Evolutionary conservation across 768 basidiomycete species (phyloP), one percentile per base, ranked within the genome.

Genomic region (Coprinopsis strossmayeri): DNA sequence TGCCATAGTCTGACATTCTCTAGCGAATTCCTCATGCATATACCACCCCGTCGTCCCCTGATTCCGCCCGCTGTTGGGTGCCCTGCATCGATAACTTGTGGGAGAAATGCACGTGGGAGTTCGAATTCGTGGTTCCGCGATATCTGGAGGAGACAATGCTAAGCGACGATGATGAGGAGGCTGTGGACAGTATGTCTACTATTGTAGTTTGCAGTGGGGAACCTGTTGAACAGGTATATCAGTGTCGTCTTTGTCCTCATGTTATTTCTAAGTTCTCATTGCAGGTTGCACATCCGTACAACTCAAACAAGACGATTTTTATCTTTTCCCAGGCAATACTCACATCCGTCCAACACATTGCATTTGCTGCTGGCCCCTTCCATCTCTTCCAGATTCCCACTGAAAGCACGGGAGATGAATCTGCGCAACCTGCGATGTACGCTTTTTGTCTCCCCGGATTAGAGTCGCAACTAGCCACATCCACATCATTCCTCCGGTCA

Each of bases 71-170:
- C 59, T 93, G 91, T 58, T 99, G 96, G 96, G 84, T 97, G n/a
- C 96, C 96, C 12, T 99, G 96, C 59, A 66, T 97, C 17, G 96
- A 99, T 64, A 89, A 81, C 57, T 66, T 92, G 18, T 95, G 92
- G 90, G 94, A 96, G 65, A 85, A 91, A 58, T 96, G 90, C 57
- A 94, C 95, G 5, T 99, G 96, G 96, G 96, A 99, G 59, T 87
- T 98, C 49, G 91, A 97, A 64, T 91, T 96, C 63, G 81, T 96
- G 44, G 94, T 96, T 27, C 93, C 94, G 43, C 75, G 84, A 55
- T 84, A 81, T 59, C 69, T 90, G 12, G 84, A 91, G 61, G 87
- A 87, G 53, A 72, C 69, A 10, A 74, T 77, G 28, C 26, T 53
- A 51, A 62, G 43, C 46, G 69, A 61, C 30, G 68, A 74, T 48